These are phyloP conservation scores for Psidium friedrichsthalianum DNA, from an alignment of 345 rosid genomes.

Conservation along the genomic window DNA sequence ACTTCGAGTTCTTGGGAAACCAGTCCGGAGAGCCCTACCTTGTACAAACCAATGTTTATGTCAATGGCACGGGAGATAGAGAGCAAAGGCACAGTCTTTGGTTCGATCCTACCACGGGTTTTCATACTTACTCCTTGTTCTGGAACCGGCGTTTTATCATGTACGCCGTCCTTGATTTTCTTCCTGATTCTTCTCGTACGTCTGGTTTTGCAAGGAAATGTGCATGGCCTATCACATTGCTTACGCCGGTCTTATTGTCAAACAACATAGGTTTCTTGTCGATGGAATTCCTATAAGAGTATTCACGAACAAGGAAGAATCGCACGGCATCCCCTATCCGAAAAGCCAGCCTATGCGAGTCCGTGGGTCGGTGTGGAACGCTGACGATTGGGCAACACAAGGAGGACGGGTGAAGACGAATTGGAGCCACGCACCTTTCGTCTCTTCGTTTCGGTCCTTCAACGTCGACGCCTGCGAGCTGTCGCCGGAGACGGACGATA, in stretches of 20 bases:
- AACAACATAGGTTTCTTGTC: conserved; percentile 23
- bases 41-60: conserved; percentile 10
- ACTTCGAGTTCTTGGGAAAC: conserved; percentile 15
- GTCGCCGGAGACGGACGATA: neutral
- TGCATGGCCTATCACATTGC: neutral
- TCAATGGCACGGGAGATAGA: conserved; percentile 9
- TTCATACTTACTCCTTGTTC: conserved; percentile 10
- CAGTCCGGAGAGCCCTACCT: conserved; percentile 13
- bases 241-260: neutral
- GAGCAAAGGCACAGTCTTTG: conserved; percentile 12
- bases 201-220: neutral
- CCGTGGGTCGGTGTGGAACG: conserved; percentile 36
- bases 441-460: conserved; percentile 4
- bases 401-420: conserved; percentile 32
- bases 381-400: conserved; percentile 40
- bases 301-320: conserved; percentile 14
- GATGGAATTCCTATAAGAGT: conserved; percentile 24
- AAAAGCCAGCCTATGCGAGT: conserved; percentile 35
- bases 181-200: neutral
- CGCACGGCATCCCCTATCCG: conserved; percentile 24
- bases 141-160: conserved; percentile 6
- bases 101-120: conserved; percentile 6
- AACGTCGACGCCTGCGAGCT: neutral
- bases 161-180: neutral
- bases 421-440: conserved; percentile 25